Conservation (phyloP, 345 rosid species). For the Euphorbia lathyris region DNA sequence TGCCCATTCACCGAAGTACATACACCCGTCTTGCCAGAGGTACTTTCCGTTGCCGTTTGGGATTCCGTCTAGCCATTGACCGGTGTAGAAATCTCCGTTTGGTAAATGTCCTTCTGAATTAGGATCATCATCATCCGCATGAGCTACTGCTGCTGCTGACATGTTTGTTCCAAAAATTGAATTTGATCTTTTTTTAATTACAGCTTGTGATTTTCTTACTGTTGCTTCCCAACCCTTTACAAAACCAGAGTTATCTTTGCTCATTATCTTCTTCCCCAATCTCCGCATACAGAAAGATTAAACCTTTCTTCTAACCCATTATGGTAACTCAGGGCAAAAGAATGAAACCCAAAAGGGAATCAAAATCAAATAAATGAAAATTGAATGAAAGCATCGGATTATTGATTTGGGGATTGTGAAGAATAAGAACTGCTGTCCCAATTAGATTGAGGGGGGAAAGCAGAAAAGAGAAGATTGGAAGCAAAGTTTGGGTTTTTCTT, state of each 20-base stretch:
- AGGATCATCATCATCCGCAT: constrained; percentile 73
- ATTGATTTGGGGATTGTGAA: no score
- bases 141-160: constrained; percentile 70
- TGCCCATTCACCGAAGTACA: constrained; percentile 89
- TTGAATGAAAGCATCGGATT: no score
- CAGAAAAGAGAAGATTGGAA: constrained; percentile 13
- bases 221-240: constrained; percentile 39
- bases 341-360: constrained; percentile 2
- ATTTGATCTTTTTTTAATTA: constrained; percentile 38
- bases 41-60: constrained; percentile 88
- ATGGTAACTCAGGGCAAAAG: constrained; percentile 17
- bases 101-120: constrained; percentile 49
- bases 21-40: constrained; percentile 90
- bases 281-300: not conserved
- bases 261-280: constrained; percentile 27
- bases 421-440: not conserved
- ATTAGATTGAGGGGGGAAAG: constrained; percentile 20
- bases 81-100: constrained; percentile 85
- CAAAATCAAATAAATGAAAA: constrained; percentile 11
- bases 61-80: constrained; percentile 58
- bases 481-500: constrained; percentile 21
- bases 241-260: constrained; percentile 36
- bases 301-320: constrained; percentile 10
- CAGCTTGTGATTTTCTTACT: constrained; percentile 36
- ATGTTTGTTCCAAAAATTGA: constrained; percentile 46